Base-by-base conservation (phyloP, 345 rosid species). In the Orychophragmus violaceus region DNA sequence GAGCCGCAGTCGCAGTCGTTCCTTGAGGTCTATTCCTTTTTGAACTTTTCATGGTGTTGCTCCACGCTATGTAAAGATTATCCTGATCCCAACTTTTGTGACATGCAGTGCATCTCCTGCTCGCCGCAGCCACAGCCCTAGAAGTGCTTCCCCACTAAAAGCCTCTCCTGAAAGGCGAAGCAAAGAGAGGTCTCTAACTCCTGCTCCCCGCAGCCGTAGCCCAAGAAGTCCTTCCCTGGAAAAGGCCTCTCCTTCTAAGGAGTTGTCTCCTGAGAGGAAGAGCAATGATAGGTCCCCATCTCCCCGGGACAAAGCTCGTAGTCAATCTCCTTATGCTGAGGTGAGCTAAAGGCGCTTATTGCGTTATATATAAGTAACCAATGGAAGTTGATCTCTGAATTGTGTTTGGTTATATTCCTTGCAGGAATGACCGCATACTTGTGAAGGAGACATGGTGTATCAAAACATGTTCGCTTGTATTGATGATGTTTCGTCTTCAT, bases 341-440 rank as follows among this genome's bases (percentile, higher is more conserved):
- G 87, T 79, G 56, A 69, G 83, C 69, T 41, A 18, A 48, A 56
- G 10, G 8, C 57, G 2, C 9, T 48, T 30, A 44, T 35, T 11
- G 35, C 41, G 51, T 59, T 54, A 19, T 23, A 24, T 8, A 3
- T 52, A 24, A n/a, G 32, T 35, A 23, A 19, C 27, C 1, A 27
- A 9, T 63, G 51, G n/a, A 16, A 8, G 35, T 42, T 55, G 59
- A 61, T 46, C 1, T 59, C 76, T 65, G 45, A 72, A 32, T 14
- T 6, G 30, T 52, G 25, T 59, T 46, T 80, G 25, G 39, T 44
- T 59, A 46, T 51, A 23, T 32, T 1, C 37, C 62, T 45, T 78
- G 85, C 66, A 87, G 95, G 95, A 82, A 55, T 87, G 76, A 87
- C 17, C 37, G 27, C 54, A 30, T 65, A 59, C 59, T 63, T 23